phyloP scores from a whole-genome alignment of 1,284 basidiomycete species.

The Ustilago cynodontis region DNA sequence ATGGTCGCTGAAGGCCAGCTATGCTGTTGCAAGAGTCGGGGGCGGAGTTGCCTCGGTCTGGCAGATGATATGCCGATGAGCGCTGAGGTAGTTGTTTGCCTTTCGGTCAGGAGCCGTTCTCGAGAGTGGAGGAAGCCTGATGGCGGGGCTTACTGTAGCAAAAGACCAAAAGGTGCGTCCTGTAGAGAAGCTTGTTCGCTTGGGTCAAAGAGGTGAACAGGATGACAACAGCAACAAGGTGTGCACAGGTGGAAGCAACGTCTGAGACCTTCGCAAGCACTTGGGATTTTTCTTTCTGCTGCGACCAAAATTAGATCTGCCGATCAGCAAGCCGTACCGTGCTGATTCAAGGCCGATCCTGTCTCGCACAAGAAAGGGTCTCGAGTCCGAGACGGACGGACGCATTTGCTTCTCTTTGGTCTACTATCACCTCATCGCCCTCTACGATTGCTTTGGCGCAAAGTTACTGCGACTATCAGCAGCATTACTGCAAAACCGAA shows the following conservation, averaged over 20 bases:
- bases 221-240: too few relatives aligned
- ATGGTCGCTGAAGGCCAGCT: conserved; percentile 8
- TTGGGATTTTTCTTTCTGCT: conserved; percentile 17
- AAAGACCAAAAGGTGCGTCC: too few relatives aligned
- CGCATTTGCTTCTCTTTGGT: not conserved
- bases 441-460: not conserved
- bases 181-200: too few relatives aligned
- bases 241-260: too few relatives aligned
- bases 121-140: not conserved
- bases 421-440: not conserved
- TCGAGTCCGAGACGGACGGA: not conserved
- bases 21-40: not conserved
- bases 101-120: too few relatives aligned
- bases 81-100: too few relatives aligned
- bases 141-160: not conserved
- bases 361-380: conserved; percentile 34
- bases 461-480: not conserved
- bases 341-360: not conserved
- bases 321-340: conserved; percentile 18
- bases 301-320: conserved; percentile 25
- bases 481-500: too few relatives aligned
- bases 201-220: too few relatives aligned
- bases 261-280: conserved; percentile 4
- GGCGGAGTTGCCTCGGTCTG: too few relatives aligned
- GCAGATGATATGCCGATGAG: too few relatives aligned